Evolutionary conservation across 2,329 filamentous ascomycete genomes (phyloP).

Genomic region (Xylariomycetidae sp.): DNA sequence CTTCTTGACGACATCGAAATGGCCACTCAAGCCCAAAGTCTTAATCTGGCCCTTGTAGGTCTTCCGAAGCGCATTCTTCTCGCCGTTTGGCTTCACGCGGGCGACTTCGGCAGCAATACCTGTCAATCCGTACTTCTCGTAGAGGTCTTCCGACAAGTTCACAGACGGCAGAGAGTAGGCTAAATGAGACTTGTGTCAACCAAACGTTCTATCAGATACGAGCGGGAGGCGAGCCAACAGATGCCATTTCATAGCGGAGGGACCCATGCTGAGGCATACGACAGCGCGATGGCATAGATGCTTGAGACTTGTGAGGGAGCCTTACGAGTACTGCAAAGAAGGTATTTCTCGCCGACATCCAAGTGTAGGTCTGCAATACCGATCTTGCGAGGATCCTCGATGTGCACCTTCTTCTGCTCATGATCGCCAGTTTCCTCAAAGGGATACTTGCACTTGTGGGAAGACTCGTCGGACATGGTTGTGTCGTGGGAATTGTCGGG

Average conservation of each 20-base stretch:
- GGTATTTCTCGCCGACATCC: conserved; percentile 62
- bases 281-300: conserved; percentile 28
- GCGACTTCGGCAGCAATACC: conserved; percentile 56
- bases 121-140: conserved; percentile 50
- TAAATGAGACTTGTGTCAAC: conserved; percentile 42
- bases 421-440: conserved; percentile 50
- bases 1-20: conserved; percentile 55
- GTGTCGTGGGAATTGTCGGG: conserved; percentile 37
- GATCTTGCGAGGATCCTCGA: conserved; percentile 51
- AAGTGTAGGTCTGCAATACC: conserved; percentile 60
- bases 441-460: conserved; percentile 57
- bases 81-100: conserved; percentile 57
- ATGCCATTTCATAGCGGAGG: too few species aligned
- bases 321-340: conserved; percentile 63
- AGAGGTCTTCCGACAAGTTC: conserved; percentile 50
- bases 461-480: conserved; percentile 44
- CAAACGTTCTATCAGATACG: conserved; percentile 27
- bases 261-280: too few species aligned
- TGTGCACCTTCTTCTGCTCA: conserved; percentile 55
- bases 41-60: conserved; percentile 66
- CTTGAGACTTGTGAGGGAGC: conserved; percentile 40
- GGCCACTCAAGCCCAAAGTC: conserved; percentile 53
- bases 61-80: conserved; percentile 61
- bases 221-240: too few species aligned
- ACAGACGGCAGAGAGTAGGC: conserved; percentile 43